These are phyloP conservation scores for Lentinula aciculospora DNA, from an alignment of 768 basidiomycete genomes.

Conservation along the genomic window DNA sequence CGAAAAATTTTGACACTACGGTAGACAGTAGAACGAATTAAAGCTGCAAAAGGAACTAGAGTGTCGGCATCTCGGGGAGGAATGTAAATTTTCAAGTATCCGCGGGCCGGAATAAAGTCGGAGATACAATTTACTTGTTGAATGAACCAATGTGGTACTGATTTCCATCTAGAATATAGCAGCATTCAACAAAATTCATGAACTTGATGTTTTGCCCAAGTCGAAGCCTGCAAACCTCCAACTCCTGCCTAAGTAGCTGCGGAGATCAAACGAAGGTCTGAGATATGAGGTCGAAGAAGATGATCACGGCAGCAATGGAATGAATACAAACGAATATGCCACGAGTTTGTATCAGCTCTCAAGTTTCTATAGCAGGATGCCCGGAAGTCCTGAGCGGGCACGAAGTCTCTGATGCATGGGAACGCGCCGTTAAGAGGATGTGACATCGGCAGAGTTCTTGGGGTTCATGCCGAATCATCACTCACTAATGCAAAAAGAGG, in stretches of 20 bases:
- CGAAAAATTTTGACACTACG: not conserved
- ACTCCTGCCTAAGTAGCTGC: not conserved
- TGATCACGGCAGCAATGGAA: slow-evolving; percentile 5
- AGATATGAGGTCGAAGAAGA: not conserved
- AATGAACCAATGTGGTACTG: not conserved
- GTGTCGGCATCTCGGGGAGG: slow-evolving; percentile 1
- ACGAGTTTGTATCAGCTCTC: not conserved
- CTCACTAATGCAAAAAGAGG: slow-evolving; percentile 8
- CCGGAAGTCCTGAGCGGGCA: slow-evolving; percentile 6
- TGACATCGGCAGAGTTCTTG: slow-evolving; percentile 6
- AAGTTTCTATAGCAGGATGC: slow-evolving; percentile 7
- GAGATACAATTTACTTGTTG: not conserved
- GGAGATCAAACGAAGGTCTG: not conserved
- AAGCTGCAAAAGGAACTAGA: not conserved
- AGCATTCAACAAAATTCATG: not conserved
- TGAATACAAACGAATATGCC: slow-evolving; percentile 1
- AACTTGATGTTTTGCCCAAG: not conserved
- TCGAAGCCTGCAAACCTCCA: not conserved
- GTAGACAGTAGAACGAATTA: not conserved
- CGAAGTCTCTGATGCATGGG: slow-evolving; percentile 2
- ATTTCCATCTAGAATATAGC: not conserved
- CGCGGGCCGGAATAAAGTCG: not conserved
- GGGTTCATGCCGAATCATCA: slow-evolving; percentile 7
- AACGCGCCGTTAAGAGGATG: slow-evolving; percentile 5
- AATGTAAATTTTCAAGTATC: not conserved